A percentile compares a stretch with the other conserved stretches of the same genome.
Conservation (phyloP, 768 basidiomycete species). For the Nevesoporus exiguus region DNA sequence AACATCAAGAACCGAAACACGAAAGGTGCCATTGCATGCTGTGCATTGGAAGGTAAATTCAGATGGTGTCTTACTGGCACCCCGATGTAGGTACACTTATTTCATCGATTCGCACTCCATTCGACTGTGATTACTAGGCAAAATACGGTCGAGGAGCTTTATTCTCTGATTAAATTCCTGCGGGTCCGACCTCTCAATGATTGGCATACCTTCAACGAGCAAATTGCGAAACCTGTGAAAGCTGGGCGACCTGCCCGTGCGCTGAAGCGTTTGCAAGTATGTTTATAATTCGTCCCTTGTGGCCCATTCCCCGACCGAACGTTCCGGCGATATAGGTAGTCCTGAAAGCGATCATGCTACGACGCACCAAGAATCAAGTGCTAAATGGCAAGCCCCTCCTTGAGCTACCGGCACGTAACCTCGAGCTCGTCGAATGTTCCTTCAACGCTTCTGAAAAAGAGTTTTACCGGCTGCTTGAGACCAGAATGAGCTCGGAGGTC, state of each 20-base stretch:
- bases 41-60: constrained; percentile 70
- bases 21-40: constrained; percentile 76
- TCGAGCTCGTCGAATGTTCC: constrained; percentile 69
- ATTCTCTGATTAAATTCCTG: constrained; percentile 85
- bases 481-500: constrained; percentile 61
- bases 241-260: constrained; percentile 57
- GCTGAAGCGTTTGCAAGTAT: constrained; percentile 81
- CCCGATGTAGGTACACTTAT: constrained; percentile 48
- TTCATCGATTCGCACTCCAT: neutral
- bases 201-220: constrained; percentile 73
- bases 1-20: constrained; percentile 88
- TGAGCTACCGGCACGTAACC: constrained; percentile 68
- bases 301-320: neutral
- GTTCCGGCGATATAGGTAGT: constrained; percentile 52
- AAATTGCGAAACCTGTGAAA: constrained; percentile 80
- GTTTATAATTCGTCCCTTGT: constrained; percentile 1
- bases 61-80: constrained; percentile 90
- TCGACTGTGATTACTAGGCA: constrained; percentile 45
- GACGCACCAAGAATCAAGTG: constrained; percentile 71
- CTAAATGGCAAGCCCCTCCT: constrained; percentile 81
- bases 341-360: constrained; percentile 82
- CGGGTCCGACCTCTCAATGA: constrained; percentile 78
- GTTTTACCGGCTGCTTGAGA: constrained; percentile 76
- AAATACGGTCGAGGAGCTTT: constrained; percentile 89
- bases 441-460: constrained; percentile 74